These are phyloP conservation scores for Dianthus caryophyllus DNA, from an alignment of 148 eudicot species.

Conservation along the genomic window DNA sequence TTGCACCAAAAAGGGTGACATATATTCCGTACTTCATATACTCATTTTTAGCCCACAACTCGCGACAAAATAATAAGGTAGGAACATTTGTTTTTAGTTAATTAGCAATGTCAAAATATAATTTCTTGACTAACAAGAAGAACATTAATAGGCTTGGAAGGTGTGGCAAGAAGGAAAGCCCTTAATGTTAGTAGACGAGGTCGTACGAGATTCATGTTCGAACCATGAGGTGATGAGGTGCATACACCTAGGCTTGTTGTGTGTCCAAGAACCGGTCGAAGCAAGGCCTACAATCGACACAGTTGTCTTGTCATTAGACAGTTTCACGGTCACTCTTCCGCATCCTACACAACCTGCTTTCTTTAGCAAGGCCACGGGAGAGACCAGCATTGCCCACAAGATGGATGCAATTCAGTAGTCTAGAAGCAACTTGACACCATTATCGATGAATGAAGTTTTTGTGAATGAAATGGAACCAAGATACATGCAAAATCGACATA, in stretches of 20 bases:
- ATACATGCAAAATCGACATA: not conserved
- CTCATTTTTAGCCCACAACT: too few species aligned
- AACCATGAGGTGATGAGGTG: slow-evolving; percentile 27
- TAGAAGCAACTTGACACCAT: not conserved
- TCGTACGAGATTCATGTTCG: slow-evolving; percentile 21
- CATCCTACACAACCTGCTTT: slow-evolving; percentile 24
- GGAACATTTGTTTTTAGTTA: too few species aligned
- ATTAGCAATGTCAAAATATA: too few species aligned
- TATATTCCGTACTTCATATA: too few species aligned
- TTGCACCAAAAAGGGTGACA: too few species aligned
- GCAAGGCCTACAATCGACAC: slow-evolving; percentile 29
- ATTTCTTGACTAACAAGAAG: not conserved
- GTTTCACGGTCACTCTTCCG: slow-evolving; percentile 16
- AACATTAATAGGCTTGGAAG: slow-evolving; percentile 38
- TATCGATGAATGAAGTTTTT: not conserved
- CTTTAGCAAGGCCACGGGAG: slow-evolving; percentile 1
- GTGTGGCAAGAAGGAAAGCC: slow-evolving; percentile 25
- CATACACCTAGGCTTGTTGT: slow-evolving; percentile 33
- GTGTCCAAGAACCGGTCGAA: slow-evolving; percentile 29
- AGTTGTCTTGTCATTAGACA: slow-evolving; percentile 13
- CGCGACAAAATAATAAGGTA: too few species aligned
- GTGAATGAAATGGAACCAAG: not conserved
- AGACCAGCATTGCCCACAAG: too few species aligned
- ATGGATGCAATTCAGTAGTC: not conserved
- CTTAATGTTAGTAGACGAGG: slow-evolving; percentile 29